Conservation (phyloP, 208 protist species). For the Trypanosoma conorhini region DNA sequence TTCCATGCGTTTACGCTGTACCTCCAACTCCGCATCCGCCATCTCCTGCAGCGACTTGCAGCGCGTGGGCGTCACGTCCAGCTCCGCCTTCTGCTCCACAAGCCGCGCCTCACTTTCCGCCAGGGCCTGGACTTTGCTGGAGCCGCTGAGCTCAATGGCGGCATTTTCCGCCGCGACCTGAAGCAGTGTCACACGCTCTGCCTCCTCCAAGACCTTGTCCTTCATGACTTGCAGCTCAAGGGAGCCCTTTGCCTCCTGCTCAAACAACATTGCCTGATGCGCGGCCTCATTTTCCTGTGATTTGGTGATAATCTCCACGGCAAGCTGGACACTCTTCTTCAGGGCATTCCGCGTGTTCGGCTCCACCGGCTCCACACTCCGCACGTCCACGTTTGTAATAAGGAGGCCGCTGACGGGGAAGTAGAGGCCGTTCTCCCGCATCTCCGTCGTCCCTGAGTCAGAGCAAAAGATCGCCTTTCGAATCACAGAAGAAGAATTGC, state of each 20-base stretch:
- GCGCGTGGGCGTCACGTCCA: constrained; percentile 49
- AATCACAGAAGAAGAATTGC: constrained; percentile 93
- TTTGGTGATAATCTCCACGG: constrained; percentile 92
- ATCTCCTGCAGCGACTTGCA: constrained; percentile 45
- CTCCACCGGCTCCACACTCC: constrained; percentile 94
- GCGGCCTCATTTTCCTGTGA: constrained; percentile 86
- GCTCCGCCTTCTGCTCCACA: constrained; percentile 54
- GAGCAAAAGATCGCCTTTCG: constrained; percentile 89
- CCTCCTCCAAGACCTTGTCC: constrained; percentile 63
- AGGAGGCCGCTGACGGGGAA: constrained; percentile 91
- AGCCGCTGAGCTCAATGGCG: constrained; percentile 69
- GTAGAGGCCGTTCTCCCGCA: constrained; percentile 47
- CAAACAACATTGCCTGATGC: constrained; percentile 72
- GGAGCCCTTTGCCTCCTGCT: constrained; percentile 72
- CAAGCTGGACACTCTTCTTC: constrained; percentile 89
- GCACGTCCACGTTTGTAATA: constrained; percentile 95
- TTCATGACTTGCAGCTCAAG: constrained; percentile 78
- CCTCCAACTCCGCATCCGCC: constrained; percentile 57
- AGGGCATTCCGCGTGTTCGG: constrained; percentile 81
- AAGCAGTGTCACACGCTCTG: constrained; percentile 59
- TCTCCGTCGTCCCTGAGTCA: constrained; percentile 34
- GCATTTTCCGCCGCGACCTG: constrained; percentile 65
- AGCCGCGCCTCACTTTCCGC: constrained; percentile 72
- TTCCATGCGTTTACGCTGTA: constrained; percentile 55
- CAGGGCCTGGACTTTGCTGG: constrained; percentile 68